Conservation (phyloP, 441 rosid genomes). For the Codiaeum variegatum region DNA sequence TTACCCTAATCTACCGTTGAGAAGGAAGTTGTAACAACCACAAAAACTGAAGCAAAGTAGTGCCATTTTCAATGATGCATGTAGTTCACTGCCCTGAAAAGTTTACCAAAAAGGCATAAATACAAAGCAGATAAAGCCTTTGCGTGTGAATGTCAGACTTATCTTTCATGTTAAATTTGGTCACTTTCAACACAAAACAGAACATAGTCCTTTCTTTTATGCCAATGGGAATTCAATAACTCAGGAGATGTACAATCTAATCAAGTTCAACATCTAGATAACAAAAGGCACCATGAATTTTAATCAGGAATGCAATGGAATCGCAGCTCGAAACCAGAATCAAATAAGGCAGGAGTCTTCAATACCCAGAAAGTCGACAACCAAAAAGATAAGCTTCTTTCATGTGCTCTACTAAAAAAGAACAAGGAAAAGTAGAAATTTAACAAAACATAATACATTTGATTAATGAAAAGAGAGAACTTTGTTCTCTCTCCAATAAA, state of each 20-base stretch:
- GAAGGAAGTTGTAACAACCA: constrained; percentile 12
- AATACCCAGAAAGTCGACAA: neutral
- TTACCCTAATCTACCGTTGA: neutral
- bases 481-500: constrained; percentile 20
- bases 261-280: constrained; percentile 7
- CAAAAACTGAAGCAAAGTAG: neutral
- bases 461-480: constrained; percentile 18
- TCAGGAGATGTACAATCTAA: neutral
- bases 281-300: neutral
- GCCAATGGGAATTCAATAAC: constrained; percentile 5
- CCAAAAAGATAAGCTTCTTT: neutral
- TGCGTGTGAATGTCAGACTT: neutral
- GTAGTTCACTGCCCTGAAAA: neutral
- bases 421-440: neutral
- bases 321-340: neutral
- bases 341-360: neutral
- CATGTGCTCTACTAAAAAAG: constrained; percentile 2
- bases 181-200: constrained; percentile 17
- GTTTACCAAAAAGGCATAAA: neutral
- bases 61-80: neutral
- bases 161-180: constrained; percentile 10
- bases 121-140: neutral
- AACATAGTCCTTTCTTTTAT: constrained; percentile 5
- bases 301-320: neutral
- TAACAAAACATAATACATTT: neutral